Conservation (phyloP, 192 early-diverging fungal genomes). For the Backusella tarrabulga region DNA sequence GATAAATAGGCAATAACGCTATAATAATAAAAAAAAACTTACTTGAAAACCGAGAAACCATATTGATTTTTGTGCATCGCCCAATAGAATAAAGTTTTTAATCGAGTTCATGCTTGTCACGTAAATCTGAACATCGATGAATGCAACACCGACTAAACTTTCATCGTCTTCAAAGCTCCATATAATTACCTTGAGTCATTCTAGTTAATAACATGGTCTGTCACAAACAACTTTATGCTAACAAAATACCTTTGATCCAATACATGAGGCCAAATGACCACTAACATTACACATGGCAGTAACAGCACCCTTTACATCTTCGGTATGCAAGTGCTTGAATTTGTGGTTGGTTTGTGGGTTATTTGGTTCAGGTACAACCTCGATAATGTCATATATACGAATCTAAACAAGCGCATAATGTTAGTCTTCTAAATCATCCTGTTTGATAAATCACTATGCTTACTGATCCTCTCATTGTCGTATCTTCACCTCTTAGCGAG, state of each 20-base stretch:
- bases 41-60: slow-evolving; percentile 94
- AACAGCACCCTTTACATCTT: slow-evolving; percentile 87
- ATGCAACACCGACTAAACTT: slow-evolving; percentile 85
- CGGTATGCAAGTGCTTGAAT: slow-evolving; percentile 78
- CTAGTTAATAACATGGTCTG: not conserved
- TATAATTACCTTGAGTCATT: slow-evolving; percentile 63
- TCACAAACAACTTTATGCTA: not conserved
- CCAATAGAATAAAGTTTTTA: slow-evolving; percentile 86
- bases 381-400: slow-evolving; percentile 92
- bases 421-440: not conserved
- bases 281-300: slow-evolving; percentile 82
- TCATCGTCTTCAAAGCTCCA: slow-evolving; percentile 82
- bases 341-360: slow-evolving; percentile 93
- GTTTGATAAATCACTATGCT: slow-evolving; percentile 13
- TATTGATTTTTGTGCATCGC: slow-evolving; percentile 83
- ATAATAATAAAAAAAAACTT: not conserved
- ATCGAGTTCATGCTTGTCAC: slow-evolving; percentile 77
- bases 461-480: slow-evolving; percentile 82
- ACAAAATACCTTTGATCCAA: slow-evolving; percentile 75
- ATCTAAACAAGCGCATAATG: slow-evolving; percentile 43
- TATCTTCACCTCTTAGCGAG: slow-evolving; percentile 87
- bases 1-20: not conserved
- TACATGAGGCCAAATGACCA: slow-evolving; percentile 83
- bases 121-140: slow-evolving; percentile 92
- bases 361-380: slow-evolving; percentile 94